These are phyloP conservation scores for Suillus alpinus DNA, from an alignment of 768 basidiomycete genomes.

Conservation along the genomic window DNA sequence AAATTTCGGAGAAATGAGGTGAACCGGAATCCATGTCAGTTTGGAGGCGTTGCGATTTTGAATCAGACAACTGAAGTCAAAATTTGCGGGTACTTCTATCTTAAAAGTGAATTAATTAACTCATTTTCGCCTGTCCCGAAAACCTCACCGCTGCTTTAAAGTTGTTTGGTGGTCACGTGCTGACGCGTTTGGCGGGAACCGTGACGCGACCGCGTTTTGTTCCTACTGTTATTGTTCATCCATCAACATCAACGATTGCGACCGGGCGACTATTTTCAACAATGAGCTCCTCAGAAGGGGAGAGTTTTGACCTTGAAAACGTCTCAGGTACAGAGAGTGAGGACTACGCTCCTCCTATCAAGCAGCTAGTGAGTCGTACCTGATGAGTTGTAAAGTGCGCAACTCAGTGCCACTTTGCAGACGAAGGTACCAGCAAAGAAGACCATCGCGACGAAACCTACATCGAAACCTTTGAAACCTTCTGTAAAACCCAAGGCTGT, in stretches of 20 bases:
- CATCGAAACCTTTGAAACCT: conserved; percentile 39
- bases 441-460: conserved; percentile 38
- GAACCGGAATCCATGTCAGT: not conserved
- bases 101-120: no score
- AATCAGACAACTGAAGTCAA: not conserved
- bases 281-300: conserved; percentile 77
- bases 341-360: conserved; percentile 57
- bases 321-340: conserved; percentile 65
- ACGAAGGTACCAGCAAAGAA: conserved; percentile 39
- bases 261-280: conserved; percentile 6
- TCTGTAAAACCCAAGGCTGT: conserved; percentile 49
- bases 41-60: not conserved
- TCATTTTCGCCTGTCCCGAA: no score
- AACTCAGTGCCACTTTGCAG: conserved; percentile 17
- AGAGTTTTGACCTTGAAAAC: conserved; percentile 62
- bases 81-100: not conserved
- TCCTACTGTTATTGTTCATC: not conserved
- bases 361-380: conserved; percentile 40
- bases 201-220: not conserved
- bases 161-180: not conserved
- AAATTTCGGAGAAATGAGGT: not conserved
- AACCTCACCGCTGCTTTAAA: no score
- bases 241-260: conserved; percentile 5
- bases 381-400: conserved; percentile 12
- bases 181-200: not conserved